Evolutionary conservation across 768 basidiomycete genomes (phyloP), one percentile per base, ranked within the genome.

Genomic region (Auricularia cornea): DNA sequence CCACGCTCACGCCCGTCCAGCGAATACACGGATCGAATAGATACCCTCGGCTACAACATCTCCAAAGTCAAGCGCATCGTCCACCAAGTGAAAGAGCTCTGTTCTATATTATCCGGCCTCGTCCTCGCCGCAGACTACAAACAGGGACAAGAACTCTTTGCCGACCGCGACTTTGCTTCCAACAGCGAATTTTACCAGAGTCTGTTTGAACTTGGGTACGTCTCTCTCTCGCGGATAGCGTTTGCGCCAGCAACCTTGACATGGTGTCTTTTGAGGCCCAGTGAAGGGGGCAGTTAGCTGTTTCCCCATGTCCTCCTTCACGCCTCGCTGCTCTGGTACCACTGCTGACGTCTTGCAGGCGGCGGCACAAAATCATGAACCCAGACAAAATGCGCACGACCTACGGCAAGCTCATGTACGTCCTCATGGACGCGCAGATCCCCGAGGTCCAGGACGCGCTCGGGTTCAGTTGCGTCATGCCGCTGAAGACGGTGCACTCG

Each of bases 371-470:
- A 73, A 93, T 94, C 70, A 92, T 90, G 89, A 94, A 93, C 68
- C 92, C 92, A 0, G 92, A 93, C 70, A 92, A 92, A 68, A 92
- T 93, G 91, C 82, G 92, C 29, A 86, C 88, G 31, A 93, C 89
- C 8, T 94, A 57, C 44, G 54, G 54, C 54, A 57, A 57, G 30
- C 54, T 57, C 26, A 67, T 67, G 56, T 67, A 67, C 57, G 28
- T 65, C 44, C 61, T 65, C 23, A 57, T 57, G 90, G 92, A 94
- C 74, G 91, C 92, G 66, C 92, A 93, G 79, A 81, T 82, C n/a
- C 79, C 84, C 0, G 90, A 92, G 67, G 89, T 94, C 59, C 84
- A 85, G 70, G 89, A 93, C 41, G 81, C 92, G 66, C 80, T 94
- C 35, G 84, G 78, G 68, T 94, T 94, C 74, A 84, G 85, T 2